Evolutionary conservation across 371 early-diverging fungal species (phyloP), one percentile per base, ranked within the genome.

Genomic region (Actinomortierella ambigua): DNA sequence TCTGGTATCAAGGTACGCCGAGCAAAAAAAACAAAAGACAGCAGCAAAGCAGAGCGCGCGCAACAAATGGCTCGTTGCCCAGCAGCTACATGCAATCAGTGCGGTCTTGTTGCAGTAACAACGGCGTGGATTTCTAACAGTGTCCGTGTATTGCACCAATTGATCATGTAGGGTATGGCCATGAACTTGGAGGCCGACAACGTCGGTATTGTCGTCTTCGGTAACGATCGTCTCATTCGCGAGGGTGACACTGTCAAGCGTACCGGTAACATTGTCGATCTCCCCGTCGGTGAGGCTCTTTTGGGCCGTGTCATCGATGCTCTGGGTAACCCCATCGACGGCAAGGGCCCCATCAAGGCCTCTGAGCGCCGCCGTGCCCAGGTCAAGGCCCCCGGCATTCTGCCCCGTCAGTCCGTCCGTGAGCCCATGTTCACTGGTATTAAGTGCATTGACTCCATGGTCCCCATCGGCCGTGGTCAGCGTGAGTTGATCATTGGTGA

Each of bases 401-500:
- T 97, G 75, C 96, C 96, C 70, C 93, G 97, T 81, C 88, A 94
- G 79, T 96, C 96, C 69, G 97, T 97, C 73, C 92, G 93, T 82
- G 95, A 96, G 84, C 97, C 97, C 79, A 95, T 97, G 95, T 93
- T 93, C 81, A 97, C 97, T 77, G 97, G 97, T 82, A 94, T 94
- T 87, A 97, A 97, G 88, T 97, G 94, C 75, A 93, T 97, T 76
- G 96, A 97, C 88, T 94, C 95, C 81, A 97, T 97, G 97, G 90
- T 97, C 63, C 97, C 97, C 75, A 95, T 97, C 66, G 97, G 97
- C 77, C 94, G 97, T 93, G 97, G 97, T 76, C 97, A 97, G 86
- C 93, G 97, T 91, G 97, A 97, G 87, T 88, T 97, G 87, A 97
- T 97, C 80, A 95, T 95, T 82, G 97, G 97, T 81, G 97, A 97